Percentiles rank a stretch among this genome's conserved stretches.
phyloP scores from a whole-genome alignment of 2,329 filamentous ascomycete species.

The Pyrenophora tritici-repentis region DNA sequence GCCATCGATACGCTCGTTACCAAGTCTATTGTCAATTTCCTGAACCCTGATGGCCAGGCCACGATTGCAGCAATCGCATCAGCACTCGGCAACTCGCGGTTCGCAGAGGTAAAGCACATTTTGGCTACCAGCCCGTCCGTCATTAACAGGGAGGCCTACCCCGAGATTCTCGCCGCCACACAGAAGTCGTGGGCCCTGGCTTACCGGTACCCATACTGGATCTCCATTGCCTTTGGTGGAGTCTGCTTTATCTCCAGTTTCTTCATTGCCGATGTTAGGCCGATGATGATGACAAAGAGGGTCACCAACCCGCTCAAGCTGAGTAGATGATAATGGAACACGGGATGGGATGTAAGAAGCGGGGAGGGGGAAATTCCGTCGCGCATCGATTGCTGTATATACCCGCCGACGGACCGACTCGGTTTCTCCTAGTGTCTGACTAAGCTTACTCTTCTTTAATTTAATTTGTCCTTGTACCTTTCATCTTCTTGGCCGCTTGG shows the following conservation, averaged over 20 bases:
- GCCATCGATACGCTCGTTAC: slow-evolving; percentile 54
- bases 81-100: slow-evolving; percentile 50
- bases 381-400: too few species aligned
- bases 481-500: too few species aligned
- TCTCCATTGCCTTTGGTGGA: slow-evolving; percentile 65
- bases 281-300: slow-evolving; percentile 24
- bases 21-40: slow-evolving; percentile 51
- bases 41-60: slow-evolving; percentile 48
- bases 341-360: neutral
- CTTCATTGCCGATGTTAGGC: slow-evolving; percentile 63
- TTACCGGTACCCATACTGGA: slow-evolving; percentile 66
- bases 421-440: too few species aligned
- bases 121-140: slow-evolving; percentile 53
- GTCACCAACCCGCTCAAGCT: slow-evolving; percentile 16
- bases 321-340: neutral
- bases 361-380: too few species aligned
- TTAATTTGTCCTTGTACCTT: too few species aligned
- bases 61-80: slow-evolving; percentile 53
- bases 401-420: too few species aligned
- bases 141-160: slow-evolving; percentile 51
- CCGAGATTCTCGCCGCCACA: slow-evolving; percentile 57
- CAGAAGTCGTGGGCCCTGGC: slow-evolving; percentile 62
- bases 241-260: slow-evolving; percentile 62
- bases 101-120: slow-evolving; percentile 46
- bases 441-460: too few species aligned